Conservation (phyloP, 2,329 filamentous ascomycete genomes). For the Ceratocystis colombiana region DNA sequence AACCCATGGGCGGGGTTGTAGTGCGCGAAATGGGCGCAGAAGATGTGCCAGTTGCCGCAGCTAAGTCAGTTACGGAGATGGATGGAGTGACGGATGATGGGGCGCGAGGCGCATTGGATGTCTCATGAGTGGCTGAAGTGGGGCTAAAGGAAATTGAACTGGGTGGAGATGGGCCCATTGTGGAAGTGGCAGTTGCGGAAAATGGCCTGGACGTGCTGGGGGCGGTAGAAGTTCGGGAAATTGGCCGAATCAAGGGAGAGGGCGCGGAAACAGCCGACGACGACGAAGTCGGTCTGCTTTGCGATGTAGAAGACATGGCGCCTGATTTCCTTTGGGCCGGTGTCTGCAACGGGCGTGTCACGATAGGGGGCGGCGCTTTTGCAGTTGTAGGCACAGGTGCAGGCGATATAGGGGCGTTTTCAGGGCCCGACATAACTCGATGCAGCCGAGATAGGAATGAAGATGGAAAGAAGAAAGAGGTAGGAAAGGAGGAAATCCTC, state of each 20-base stretch:
- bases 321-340: constrained; percentile 17
- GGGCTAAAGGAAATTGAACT: constrained; percentile 7
- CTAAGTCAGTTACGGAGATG: constrained; percentile 19
- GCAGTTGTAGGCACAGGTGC: neutral
- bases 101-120: constrained; percentile 10
- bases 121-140: constrained; percentile 14
- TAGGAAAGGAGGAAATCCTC: constrained; percentile 2
- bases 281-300: constrained; percentile 23
- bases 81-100: constrained; percentile 18
- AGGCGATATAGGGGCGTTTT: constrained; percentile 15
- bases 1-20: constrained; percentile 19
- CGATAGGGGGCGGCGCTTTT: neutral
- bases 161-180: constrained; percentile 19
- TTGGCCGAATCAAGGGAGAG: constrained; percentile 15
- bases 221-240: constrained; percentile 20
- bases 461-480: constrained; percentile 7
- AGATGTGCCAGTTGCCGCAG: neutral
- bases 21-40: constrained; percentile 16
- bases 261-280: constrained; percentile 18
- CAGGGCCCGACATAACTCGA: constrained; percentile 22
- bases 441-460: constrained; percentile 10
- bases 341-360: constrained; percentile 4
- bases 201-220: constrained; percentile 12
- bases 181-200: neutral
- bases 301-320: constrained; percentile 21